Evolutionary conservation across 2,329 filamentous ascomycete genomes (phyloP), one percentile per base, ranked within the genome.

Genomic region (Hypoxylon sp.): DNA sequence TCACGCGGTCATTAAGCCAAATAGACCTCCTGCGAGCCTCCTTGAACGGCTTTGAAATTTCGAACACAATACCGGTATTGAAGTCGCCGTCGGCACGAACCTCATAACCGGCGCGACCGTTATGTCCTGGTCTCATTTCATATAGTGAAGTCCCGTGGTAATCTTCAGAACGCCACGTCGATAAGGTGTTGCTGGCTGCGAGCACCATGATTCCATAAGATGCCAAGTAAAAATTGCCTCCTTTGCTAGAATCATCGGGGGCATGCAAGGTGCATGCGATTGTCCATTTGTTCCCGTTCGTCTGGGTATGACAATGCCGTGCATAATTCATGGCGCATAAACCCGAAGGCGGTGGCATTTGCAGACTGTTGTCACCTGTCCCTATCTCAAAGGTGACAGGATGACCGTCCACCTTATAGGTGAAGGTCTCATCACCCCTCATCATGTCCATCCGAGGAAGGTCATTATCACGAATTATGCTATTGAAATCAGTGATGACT

Each of bases 181-280:
- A 65, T 11, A 69, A 54, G 3, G 73, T 74, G 37, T 74, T 74
- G 37, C 37, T 70, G 1, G 66, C 70, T 6, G 68, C 63, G 22
- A 67, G 39, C 64, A 74, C 37, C 68, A 74, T 66, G 50, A 74
- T 71, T 10, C 74, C 74, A 44, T 74, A 74, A 2, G 71, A 71
- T 0, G 71, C 70, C 31, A 73, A 48, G 42, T 72, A 75, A 6
- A 74, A 71, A 37, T 74, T 73, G 1, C 67, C 67, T 1, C 69
- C 69, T 24, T 60, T 72, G 26, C 31, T 62, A 6, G 70, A 57
- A 46, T 66, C 61, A 1, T 57, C 46, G 0, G 71, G 69, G 5
- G 72, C 71, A 10, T 69, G 59, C 9, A 44, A 24, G 1, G 66
- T 72, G 14, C 17, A 66, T 1, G 69, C 69, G 3, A 73, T 14